Percentiles rank a stretch among this genome's conserved stretches.
phyloP scores from a whole-genome alignment of 1,284 basidiomycete species.

The Termitomyces sp. region DNA sequence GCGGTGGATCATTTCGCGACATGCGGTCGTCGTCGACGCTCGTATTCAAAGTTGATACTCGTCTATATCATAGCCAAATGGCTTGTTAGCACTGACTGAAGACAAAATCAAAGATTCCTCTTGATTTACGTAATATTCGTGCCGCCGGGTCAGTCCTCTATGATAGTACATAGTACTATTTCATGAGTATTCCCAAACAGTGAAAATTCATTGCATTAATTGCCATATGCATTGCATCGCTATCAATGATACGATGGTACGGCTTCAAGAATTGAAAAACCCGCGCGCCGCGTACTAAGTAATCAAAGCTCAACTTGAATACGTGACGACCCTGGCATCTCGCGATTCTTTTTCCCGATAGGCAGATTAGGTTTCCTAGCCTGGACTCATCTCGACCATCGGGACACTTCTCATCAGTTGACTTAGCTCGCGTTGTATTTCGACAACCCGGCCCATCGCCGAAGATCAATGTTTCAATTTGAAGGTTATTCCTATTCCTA shows the following conservation, averaged over 20 bases:
- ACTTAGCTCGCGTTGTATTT: neutral
- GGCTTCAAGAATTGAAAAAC: neutral
- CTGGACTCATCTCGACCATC: neutral
- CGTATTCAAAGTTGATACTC: neutral
- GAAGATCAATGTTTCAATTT: neutral
- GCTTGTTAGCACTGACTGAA: neutral
- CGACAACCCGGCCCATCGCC: neutral
- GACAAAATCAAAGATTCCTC: neutral
- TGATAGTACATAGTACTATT: no score
- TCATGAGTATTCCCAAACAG: neutral
- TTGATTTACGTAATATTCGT: neutral
- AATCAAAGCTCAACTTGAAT: neutral
- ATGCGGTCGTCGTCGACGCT: constrained; percentile 8
- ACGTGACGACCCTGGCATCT: neutral
- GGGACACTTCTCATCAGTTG: neutral
- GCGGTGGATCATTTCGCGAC: constrained; percentile 19
- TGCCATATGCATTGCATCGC: neutral
- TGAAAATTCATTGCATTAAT: neutral
- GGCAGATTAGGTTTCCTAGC: no score
- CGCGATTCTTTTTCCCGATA: neutral
- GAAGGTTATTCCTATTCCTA: neutral
- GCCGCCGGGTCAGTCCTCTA: no score
- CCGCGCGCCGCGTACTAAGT: neutral
- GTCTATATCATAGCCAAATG: constrained; percentile 1
- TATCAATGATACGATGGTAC: no score